Evolutionary conservation across 306 rosid species (phyloP).

Genomic region (Casuarina glauca): DNA sequence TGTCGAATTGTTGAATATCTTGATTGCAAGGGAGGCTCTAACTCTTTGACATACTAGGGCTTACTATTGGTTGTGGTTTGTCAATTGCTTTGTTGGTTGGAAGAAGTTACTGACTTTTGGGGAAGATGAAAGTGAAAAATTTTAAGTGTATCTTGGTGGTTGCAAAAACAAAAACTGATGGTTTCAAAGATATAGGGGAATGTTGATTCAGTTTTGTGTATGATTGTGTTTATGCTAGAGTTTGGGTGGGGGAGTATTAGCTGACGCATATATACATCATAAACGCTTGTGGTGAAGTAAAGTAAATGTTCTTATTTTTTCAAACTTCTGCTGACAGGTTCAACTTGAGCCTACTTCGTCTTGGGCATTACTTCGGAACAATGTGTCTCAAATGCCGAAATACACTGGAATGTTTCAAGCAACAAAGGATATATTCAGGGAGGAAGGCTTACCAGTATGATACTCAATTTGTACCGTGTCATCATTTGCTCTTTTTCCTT

Average conservation of each 20-base stretch:
- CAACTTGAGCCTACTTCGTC: slow-evolving; percentile 87
- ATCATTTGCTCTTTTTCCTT: slow-evolving; percentile 1
- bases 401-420: slow-evolving; percentile 95
- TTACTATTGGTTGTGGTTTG: neutral
- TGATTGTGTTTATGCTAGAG: neutral
- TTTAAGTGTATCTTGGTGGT: neutral
- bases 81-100: neutral
- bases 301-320: slow-evolving; percentile 17
- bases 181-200: neutral
- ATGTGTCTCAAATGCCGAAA: slow-evolving; percentile 60
- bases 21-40: neutral
- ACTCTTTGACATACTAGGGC: neutral
- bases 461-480: slow-evolving; percentile 17
- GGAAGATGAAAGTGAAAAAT: neutral
- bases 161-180: neutral
- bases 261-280: slow-evolving; percentile 20
- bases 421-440: slow-evolving; percentile 79
- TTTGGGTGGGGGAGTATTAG: slow-evolving; percentile 8
- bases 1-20: neutral
- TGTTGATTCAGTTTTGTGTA: slow-evolving; percentile 14
- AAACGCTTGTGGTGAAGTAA: slow-evolving; percentile 19
- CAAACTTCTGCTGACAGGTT: slow-evolving; percentile 51
- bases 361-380: slow-evolving; percentile 67
- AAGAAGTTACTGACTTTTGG: neutral
- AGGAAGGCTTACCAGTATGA: slow-evolving; percentile 82